Evolutionary conservation across 352 stramenopile genomes (phyloP).

Genomic region (Aphanomyces euteiches): DNA sequence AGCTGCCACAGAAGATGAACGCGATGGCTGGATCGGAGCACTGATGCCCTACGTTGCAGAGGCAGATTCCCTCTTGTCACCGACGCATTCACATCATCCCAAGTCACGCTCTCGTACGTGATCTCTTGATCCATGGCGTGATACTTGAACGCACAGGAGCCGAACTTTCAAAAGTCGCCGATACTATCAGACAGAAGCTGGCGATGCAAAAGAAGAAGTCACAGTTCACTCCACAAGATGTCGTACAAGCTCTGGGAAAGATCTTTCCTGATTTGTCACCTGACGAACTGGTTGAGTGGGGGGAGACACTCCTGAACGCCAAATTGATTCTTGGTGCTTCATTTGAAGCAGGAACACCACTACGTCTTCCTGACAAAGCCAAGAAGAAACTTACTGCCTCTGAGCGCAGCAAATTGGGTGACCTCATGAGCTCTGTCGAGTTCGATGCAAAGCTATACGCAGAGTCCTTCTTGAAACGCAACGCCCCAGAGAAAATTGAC

Average conservation of each 20-base stretch:
- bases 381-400: conserved; percentile 60
- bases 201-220: conserved; percentile 65
- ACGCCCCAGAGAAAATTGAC: conserved; percentile 71
- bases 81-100: conserved; percentile 28
- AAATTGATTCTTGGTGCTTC: conserved; percentile 52
- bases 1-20: conserved; percentile 50
- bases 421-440: conserved; percentile 62
- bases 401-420: conserved; percentile 61
- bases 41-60: conserved; percentile 33
- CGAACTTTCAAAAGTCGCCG: conserved; percentile 56
- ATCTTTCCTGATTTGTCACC: conserved; percentile 40
- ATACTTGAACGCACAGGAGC: conserved; percentile 5
- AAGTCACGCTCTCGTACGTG: conserved; percentile 27
- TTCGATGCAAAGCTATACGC: conserved; percentile 75
- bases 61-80: conserved; percentile 15
- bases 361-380: conserved; percentile 33
- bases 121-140: conserved; percentile 16
- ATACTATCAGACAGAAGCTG: conserved; percentile 72
- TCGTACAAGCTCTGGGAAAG: conserved; percentile 58
- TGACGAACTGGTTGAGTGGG: conserved; percentile 48
- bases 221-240: conserved; percentile 63
- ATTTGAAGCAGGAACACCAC: neutral
- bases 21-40: conserved; percentile 64
- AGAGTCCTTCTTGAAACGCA: conserved; percentile 71
- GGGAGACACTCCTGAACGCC: conserved; percentile 62